These are phyloP conservation scores for Cryptosporidium canis DNA, from an alignment of 169 alveolate genomes.

Conservation along the genomic window DNA sequence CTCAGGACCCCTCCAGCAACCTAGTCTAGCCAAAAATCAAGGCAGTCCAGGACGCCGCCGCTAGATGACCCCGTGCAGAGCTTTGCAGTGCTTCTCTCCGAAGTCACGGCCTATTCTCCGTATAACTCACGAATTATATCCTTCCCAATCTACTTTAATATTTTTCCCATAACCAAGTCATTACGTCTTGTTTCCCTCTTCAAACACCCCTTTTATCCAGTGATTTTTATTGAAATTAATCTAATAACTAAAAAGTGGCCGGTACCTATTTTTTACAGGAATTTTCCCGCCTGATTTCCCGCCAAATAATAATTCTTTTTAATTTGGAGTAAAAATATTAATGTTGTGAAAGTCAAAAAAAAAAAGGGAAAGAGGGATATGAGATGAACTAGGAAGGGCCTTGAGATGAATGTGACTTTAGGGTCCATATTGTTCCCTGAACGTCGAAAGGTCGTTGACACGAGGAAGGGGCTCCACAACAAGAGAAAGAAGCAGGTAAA, in stretches of 20 bases:
- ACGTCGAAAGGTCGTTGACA: constrained; percentile 56
- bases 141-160: not conserved
- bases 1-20: no score
- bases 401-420: constrained; percentile 68
- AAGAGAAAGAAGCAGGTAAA: constrained; percentile 65
- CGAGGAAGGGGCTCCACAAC: constrained; percentile 41
- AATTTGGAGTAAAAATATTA: not conserved
- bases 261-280: not conserved
- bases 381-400: constrained; percentile 6
- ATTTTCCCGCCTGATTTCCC: not conserved
- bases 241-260: not conserved
- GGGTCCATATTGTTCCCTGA: constrained; percentile 74
- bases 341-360: not conserved
- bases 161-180: not conserved
- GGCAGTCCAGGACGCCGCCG: no score
- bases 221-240: not conserved
- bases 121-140: no score
- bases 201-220: not conserved
- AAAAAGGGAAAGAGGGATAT: constrained; percentile 5
- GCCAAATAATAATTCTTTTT: no score
- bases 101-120: no score
- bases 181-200: not conserved
- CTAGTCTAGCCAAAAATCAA: no score
- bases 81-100: no score
- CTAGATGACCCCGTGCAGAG: no score